These are phyloP conservation scores for Colletotrichum tropicicola DNA, from an alignment of 2,329 filamentous ascomycete genomes.

Conservation along the genomic window DNA sequence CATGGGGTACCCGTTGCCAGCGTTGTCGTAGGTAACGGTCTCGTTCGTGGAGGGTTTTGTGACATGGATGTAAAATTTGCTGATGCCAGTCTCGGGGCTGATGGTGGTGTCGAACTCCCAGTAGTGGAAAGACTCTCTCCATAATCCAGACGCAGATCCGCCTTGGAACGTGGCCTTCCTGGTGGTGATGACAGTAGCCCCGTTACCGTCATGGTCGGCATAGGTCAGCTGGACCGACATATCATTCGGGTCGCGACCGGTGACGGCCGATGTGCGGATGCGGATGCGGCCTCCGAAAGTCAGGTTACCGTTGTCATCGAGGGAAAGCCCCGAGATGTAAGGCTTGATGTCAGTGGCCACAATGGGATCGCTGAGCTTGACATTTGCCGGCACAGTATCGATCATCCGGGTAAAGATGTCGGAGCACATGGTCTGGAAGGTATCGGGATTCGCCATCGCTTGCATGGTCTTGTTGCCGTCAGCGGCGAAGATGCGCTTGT, in stretches of 20 bases:
- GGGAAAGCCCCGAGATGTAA: constrained; percentile 37
- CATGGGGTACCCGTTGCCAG: constrained; percentile 32
- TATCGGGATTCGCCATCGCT: constrained; percentile 45
- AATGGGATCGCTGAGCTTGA: constrained; percentile 39
- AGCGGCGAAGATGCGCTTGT: constrained; percentile 51
- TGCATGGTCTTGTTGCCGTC: constrained; percentile 54
- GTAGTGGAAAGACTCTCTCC: constrained; percentile 30
- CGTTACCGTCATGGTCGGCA: constrained; percentile 32
- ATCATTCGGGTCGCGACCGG: constrained; percentile 33
- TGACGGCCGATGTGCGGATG: constrained; percentile 28
- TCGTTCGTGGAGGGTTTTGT: constrained; percentile 31
- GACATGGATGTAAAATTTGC: constrained; percentile 34
- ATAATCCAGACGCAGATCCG: constrained; percentile 30
- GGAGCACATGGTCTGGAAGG: constrained; percentile 39
- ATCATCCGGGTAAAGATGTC: constrained; percentile 45
- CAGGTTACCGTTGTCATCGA: constrained; percentile 37
- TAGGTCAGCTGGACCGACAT: constrained; percentile 34
- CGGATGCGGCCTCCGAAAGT: constrained; percentile 37
- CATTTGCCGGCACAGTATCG: constrained; percentile 41
- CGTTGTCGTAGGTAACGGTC: constrained; percentile 31
- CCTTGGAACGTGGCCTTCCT: constrained; percentile 30
- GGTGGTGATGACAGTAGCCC: constrained; percentile 4
- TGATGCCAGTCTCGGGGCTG: constrained; percentile 33
- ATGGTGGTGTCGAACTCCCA: constrained; percentile 34
- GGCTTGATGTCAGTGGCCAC: constrained; percentile 42